Evolutionary conservation across 2,329 filamentous ascomycete genomes (phyloP).

Genomic region (Talaromyces rugulosus): DNA sequence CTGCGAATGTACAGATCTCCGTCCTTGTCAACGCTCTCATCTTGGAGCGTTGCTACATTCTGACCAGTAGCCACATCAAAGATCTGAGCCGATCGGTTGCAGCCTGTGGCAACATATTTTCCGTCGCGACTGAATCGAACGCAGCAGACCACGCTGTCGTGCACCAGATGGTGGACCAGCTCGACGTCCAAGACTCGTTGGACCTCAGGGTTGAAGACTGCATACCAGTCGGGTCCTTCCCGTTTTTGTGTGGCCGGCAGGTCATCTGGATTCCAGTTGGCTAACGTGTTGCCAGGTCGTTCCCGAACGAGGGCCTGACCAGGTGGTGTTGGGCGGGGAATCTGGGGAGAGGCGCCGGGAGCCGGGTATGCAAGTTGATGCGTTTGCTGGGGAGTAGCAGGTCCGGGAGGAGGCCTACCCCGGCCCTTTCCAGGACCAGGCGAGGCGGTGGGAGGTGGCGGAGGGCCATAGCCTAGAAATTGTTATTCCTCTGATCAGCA

Average conservation of each 20-base stretch:
- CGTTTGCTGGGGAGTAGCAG: conserved; percentile 88
- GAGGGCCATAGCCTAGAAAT: conserved; percentile 66
- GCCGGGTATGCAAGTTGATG: conserved; percentile 82
- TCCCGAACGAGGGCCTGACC: conserved; percentile 47
- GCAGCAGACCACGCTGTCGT: conserved; percentile 97
- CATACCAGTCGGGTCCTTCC: conserved; percentile 88
- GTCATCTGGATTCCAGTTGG: conserved; percentile 81
- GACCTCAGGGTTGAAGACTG: conserved; percentile 90
- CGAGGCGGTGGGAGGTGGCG: conserved; percentile 79
- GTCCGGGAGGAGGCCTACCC: conserved; percentile 59
- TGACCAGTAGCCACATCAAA: conserved; percentile 86
- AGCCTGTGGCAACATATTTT: conserved; percentile 92
- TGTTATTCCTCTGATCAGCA: conserved; percentile 22
- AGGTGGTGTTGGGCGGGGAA: conserved; percentile 74
- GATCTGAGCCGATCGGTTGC: conserved; percentile 98
- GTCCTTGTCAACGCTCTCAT: conserved; percentile 78
- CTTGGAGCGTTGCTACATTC: conserved; percentile 85
- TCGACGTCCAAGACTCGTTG: conserved; percentile 89
- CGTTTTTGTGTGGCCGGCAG: conserved; percentile 85
- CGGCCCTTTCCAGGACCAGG: conserved; percentile 77
- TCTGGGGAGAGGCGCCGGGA: conserved; percentile 76
- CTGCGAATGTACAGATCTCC: conserved; percentile 96
- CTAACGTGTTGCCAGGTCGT: conserved; percentile 65
- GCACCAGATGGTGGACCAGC: conserved; percentile 83
- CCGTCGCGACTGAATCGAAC: conserved; percentile 95